These are phyloP conservation scores for Amaranthus tricolor DNA, from an alignment of 179 eudicot genomes.

Conservation along the genomic window DNA sequence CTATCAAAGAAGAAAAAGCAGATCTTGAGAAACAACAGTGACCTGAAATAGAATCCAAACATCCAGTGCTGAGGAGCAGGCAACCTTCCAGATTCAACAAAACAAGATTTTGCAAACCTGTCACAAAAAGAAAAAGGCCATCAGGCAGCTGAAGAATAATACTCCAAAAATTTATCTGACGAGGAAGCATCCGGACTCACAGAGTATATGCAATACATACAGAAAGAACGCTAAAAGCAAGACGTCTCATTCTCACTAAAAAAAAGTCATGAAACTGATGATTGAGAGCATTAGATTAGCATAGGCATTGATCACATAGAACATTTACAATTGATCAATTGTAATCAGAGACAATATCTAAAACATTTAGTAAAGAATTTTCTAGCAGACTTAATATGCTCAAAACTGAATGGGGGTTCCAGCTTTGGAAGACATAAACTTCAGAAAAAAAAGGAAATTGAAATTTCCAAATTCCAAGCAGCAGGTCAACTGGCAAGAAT, in stretches of 20 bases:
- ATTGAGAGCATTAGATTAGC: not conserved
- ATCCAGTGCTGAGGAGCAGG: conserved; percentile 43
- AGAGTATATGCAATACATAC: not conserved
- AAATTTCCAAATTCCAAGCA: not conserved
- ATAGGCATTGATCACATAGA: not conserved
- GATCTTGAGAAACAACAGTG: not conserved
- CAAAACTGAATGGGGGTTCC: not conserved
- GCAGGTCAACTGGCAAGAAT: not conserved
- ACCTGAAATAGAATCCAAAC: conserved; percentile 69
- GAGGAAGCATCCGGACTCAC: not conserved
- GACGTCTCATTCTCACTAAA: too few species aligned
- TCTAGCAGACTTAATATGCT: not conserved
- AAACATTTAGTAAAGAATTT: not conserved
- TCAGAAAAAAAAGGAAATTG: not conserved
- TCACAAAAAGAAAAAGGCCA: conserved; percentile 17
- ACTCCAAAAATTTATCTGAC: not conserved
- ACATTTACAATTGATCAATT: not conserved
- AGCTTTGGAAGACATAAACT: not conserved
- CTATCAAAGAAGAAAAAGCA: too few species aligned
- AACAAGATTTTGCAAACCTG: conserved; percentile 44
- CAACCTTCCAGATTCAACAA: conserved; percentile 54
- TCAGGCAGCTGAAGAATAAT: not conserved
- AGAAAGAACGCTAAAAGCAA: not conserved
- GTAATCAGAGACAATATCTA: not conserved
- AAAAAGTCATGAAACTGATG: not conserved